A percentile compares a stretch with the other conserved stretches of the same genome.
These are phyloP conservation scores for Zygosaccharomyces rouxii DNA, from an alignment of 805 yeast species.

Conservation along the genomic window DNA sequence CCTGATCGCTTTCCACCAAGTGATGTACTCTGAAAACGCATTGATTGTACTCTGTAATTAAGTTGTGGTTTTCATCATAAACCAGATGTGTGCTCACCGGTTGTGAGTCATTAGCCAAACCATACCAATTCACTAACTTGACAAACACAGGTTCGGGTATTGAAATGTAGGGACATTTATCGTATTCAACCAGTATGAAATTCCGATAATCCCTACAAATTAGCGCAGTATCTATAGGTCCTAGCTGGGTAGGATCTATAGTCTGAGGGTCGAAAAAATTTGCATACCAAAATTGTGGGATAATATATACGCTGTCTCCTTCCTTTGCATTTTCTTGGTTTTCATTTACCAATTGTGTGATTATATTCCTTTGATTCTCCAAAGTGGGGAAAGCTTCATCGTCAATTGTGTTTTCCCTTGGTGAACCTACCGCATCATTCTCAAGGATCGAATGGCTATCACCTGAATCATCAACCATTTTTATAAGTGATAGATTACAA, in stretches of 20 bases:
- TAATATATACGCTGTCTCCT: constrained; percentile 47
- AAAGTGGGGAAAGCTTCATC: constrained; percentile 8
- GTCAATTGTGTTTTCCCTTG: neutral
- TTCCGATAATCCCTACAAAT: constrained; percentile 46
- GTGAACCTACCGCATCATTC: neutral
- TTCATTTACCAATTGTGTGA: constrained; percentile 15
- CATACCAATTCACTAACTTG: constrained; percentile 51
- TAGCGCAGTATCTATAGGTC: constrained; percentile 44
- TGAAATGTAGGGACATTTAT: constrained; percentile 30
- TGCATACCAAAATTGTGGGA: constrained; percentile 45
- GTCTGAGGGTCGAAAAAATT: constrained; percentile 36
- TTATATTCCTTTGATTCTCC: constrained; percentile 20
- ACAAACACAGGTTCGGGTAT: constrained; percentile 45
- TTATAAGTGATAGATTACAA: neutral
- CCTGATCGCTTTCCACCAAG: constrained; percentile 20
- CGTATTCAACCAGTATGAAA: constrained; percentile 36
- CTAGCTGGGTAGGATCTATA: constrained; percentile 35
- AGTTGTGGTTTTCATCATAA: constrained; percentile 22
- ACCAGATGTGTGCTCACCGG: constrained; percentile 39
- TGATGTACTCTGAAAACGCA: constrained; percentile 38
- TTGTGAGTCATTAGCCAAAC: constrained; percentile 38
- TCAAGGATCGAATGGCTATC: neutral
- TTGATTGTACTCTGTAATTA: constrained; percentile 36
- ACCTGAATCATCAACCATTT: neutral
- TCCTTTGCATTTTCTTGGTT: constrained; percentile 31